Evolutionary conservation across 2,329 filamentous ascomycete genomes (phyloP).

Genomic region (Fusarium paranaense): DNA sequence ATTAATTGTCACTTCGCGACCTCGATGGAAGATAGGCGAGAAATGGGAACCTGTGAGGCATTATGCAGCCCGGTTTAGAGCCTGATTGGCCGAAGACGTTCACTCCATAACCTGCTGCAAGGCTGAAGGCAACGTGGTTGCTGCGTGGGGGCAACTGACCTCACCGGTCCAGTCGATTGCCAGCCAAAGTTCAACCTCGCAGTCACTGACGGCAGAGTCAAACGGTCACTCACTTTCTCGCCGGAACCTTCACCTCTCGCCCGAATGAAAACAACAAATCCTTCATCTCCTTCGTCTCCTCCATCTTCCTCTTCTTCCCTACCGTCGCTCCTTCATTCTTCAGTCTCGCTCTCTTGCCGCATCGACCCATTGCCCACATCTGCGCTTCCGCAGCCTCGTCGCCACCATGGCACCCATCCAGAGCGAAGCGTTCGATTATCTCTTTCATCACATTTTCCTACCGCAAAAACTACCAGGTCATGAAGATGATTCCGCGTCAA

Average conservation of each 20-base stretch:
- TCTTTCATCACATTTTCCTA: slow-evolving; percentile 47
- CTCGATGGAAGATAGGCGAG: background rate
- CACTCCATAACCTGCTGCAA: background rate
- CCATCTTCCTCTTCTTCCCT: background rate
- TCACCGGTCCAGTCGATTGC: background rate
- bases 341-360: background rate
- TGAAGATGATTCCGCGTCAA: slow-evolving; percentile 14
- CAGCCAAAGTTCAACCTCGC: background rate
- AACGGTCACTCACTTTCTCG: background rate
- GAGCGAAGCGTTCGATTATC: slow-evolving; percentile 4
- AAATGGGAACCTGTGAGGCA: background rate
- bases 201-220: background rate
- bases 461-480: slow-evolving; percentile 44
- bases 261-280: background rate
- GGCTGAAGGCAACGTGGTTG: background rate
- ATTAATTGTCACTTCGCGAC: background rate
- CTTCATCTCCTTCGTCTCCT: background rate
- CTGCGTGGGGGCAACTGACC: background rate
- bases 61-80: background rate
- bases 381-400: background rate
- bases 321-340: background rate
- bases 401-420: background rate
- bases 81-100: background rate
- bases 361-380: background rate
- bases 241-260: background rate